These are phyloP conservation scores for Dittrichia graveolens DNA, from an alignment of 129 eudicot genomes.

Conservation along the genomic window DNA sequence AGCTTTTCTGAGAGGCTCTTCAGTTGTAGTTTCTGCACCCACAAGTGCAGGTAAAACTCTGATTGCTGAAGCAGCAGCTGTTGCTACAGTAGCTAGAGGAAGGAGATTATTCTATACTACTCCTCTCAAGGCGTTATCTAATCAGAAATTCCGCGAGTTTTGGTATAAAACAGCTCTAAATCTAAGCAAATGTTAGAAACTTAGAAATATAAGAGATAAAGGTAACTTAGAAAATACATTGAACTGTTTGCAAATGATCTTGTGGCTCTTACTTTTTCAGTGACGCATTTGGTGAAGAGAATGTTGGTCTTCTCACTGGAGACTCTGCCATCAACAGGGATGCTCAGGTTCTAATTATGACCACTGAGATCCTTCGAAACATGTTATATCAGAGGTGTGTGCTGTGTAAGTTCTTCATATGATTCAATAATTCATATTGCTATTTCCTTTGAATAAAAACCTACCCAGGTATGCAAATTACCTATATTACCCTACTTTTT, in stretches of 20 bases:
- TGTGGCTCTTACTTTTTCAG: constrained; percentile 45
- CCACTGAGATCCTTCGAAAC: constrained; percentile 95
- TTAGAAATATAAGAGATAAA: constrained; percentile 1
- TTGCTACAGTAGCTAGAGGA: constrained; percentile 89
- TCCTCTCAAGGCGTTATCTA: constrained; percentile 95
- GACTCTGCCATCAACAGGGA: constrained; percentile 94
- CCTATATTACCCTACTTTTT: constrained; percentile 18
- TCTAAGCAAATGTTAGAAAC: constrained; percentile 1
- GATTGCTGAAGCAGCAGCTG: constrained; percentile 98
- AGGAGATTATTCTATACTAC: constrained; percentile 92
- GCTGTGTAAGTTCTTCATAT: constrained; percentile 27
- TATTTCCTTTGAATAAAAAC: constrained; percentile 3
- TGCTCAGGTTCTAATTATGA: constrained; percentile 92
- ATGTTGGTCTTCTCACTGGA: constrained; percentile 96
- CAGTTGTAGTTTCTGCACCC: constrained; percentile 98
- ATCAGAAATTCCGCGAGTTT: constrained; percentile 97
- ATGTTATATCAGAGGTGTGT: constrained; percentile 97
- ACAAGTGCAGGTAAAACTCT: constrained; percentile 98
- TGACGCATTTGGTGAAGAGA: constrained; percentile 89
- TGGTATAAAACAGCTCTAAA: constrained; percentile 47
- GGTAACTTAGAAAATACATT: not conserved
- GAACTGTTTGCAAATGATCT: too few relatives aligned
- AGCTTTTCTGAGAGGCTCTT: constrained; percentile 97
- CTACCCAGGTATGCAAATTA: constrained; percentile 8
- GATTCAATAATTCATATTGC: constrained; percentile 1